These are phyloP conservation scores for Cercis canadensis DNA, from an alignment of 306 rosid species.

Conservation along the genomic window DNA sequence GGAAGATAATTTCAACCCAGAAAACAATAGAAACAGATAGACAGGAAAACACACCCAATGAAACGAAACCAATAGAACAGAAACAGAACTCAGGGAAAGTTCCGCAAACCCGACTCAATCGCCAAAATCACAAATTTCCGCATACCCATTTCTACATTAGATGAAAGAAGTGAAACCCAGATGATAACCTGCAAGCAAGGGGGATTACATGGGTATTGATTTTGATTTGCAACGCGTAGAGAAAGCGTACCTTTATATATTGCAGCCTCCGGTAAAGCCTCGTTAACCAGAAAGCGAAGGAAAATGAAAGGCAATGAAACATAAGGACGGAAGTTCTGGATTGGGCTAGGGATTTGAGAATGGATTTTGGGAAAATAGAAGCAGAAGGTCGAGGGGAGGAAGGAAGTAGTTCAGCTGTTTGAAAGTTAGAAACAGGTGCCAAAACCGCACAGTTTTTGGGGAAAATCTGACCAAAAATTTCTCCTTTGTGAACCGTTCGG, in stretches of 20 bases:
- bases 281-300: slow-evolving; percentile 43
- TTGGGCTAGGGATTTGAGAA: too few relatives aligned
- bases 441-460: too few relatives aligned
- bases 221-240: slow-evolving; percentile 7
- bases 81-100: slow-evolving; percentile 33
- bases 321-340: too few relatives aligned
- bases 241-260: slow-evolving; percentile 32
- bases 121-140: slow-evolving; percentile 50
- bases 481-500: too few relatives aligned
- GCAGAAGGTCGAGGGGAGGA: too few relatives aligned
- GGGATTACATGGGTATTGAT: background rate
- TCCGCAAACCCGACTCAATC: slow-evolving; percentile 36
- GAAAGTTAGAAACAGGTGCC: too few relatives aligned
- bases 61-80: slow-evolving; percentile 40
- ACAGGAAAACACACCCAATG: slow-evolving; percentile 29
- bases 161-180: slow-evolving; percentile 46
- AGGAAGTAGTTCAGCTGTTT: too few relatives aligned
- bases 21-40: slow-evolving; percentile 6
- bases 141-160: too few relatives aligned
- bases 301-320: background rate
- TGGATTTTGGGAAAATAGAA: too few relatives aligned
- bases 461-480: too few relatives aligned
- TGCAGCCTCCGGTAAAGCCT: slow-evolving; percentile 1
- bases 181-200: background rate
- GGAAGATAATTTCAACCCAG: slow-evolving; percentile 26